phyloP scores from a whole-genome alignment of 176 grass and related monocot species.

The Hordeum vulgare region DNA sequence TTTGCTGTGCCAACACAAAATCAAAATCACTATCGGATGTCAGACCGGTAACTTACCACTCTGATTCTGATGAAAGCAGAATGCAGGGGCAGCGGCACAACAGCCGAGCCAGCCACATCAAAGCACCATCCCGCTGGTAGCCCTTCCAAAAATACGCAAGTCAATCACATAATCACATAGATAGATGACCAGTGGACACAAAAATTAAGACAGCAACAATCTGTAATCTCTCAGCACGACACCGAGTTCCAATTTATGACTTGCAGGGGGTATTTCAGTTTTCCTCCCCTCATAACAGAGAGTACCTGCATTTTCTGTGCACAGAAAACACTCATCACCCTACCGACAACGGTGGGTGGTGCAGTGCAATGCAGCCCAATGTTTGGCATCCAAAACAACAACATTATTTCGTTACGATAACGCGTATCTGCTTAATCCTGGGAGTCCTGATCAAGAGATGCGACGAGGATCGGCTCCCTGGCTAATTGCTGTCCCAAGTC shows the following conservation, averaged over 20 bases:
- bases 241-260: background rate
- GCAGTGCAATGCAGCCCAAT: background rate
- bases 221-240: background rate
- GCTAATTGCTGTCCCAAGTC: background rate
- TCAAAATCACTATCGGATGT: too few species aligned
- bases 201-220: background rate
- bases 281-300: background rate
- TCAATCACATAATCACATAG: too few species aligned
- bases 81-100: too few species aligned
- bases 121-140: too few species aligned
- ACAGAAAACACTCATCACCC: background rate
- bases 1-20: too few species aligned
- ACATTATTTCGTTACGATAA: background rate
- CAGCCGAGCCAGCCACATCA: too few species aligned
- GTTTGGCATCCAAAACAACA: background rate
- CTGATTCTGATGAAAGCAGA: too few species aligned
- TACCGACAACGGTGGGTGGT: background rate
- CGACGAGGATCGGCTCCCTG: background rate
- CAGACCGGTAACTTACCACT: too few species aligned
- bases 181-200: background rate
- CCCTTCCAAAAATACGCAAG: too few species aligned
- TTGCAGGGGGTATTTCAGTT: background rate
- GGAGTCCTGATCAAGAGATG: background rate
- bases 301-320: background rate
- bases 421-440: constrained; percentile 6